A percentile compares a stretch with the other conserved stretches of the same genome.
Evolutionary conservation across 2,329 filamentous ascomycete species (phyloP).

Genomic region (Colletotrichum paranaense): DNA sequence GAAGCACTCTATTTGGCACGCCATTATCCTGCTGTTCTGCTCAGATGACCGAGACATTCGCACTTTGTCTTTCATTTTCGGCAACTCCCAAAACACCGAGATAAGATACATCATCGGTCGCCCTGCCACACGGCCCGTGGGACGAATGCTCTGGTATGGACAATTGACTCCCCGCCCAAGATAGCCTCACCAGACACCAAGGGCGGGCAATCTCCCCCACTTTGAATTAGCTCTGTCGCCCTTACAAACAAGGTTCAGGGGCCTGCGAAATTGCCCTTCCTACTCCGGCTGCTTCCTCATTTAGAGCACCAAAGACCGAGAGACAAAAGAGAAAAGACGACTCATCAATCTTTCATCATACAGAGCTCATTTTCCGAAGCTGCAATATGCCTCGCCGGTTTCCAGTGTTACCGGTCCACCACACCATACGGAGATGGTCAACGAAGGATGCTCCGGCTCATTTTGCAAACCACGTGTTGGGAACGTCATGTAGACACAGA

Average conservation of each 20-base stretch:
- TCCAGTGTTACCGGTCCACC: conserved; percentile 11
- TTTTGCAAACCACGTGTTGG: conserved; percentile 20
- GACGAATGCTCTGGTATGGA: not conserved
- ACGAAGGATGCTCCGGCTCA: not conserved
- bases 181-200: conserved; percentile 6
- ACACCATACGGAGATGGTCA: not conserved
- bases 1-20: conserved; percentile 16
- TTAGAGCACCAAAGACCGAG: not conserved
- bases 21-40: not conserved
- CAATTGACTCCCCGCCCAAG: not conserved
- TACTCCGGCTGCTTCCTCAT: conserved; percentile 18
- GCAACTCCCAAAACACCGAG: conserved; percentile 5
- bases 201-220: conserved; percentile 15
- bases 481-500: conserved; percentile 20
- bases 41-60: not conserved
- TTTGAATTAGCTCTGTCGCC: conserved; percentile 9
- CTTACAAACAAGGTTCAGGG: conserved; percentile 28
- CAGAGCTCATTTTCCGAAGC: conserved; percentile 15
- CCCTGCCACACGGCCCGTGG: not conserved
- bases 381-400: conserved; percentile 14
- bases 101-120: not conserved
- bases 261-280: conserved; percentile 19
- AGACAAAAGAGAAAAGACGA: not conserved
- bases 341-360: conserved; percentile 17
- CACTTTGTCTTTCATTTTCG: not conserved